Base-by-base conservation (phyloP, 73 alveolate genomes). In the Symbiodinium pilosum region DNA sequence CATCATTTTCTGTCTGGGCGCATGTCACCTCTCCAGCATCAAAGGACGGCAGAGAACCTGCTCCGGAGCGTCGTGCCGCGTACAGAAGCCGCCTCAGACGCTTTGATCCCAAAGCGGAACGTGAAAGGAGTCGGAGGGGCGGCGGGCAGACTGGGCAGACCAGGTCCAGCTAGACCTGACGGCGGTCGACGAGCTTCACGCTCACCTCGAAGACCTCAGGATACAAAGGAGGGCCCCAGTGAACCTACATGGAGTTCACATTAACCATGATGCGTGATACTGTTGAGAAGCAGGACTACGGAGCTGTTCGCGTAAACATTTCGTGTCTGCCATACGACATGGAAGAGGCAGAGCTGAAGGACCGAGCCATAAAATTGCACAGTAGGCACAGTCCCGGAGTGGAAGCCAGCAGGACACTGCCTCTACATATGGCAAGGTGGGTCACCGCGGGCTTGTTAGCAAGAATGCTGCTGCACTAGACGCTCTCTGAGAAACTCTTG, bases 321-420 rank as follows among this genome's bases (percentile, higher is more conserved):
- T 89, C 95, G 34, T 39, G 68, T 64, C 95, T 89, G 30, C 95
- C 95, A 1, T 21, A n/a, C 52, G 95, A 89, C 51, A 89, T 89
- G 95, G 95, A 89, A 14, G 95, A 89, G 83, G 87, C 75, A 28
- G 95, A 89, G 95, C 87, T 89, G 42, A 89, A 89, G 95, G 94
- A 87, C 81, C 12, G 51, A 9, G 83, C 14, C 77, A n/a, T 44
- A 4, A 8, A 36, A 8, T 83, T 40, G 69, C 38, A 40, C n/a
- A 38, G 30, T 8, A 42, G 73, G 26, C 11, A 20, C 32, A 9
- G 30, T 43, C 40, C 54, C 40, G 59, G 24, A 11, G 40, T 28
- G 32, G 59, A 7, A 2, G n/a, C 28, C 18, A 12, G 43, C 84
- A 87, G 94, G 95, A 89, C 73, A 89, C 95, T 4, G 95, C 47